Evolutionary conservation across 352 stramenopile species (phyloP).

Genomic region (Phytophthora sp.): DNA sequence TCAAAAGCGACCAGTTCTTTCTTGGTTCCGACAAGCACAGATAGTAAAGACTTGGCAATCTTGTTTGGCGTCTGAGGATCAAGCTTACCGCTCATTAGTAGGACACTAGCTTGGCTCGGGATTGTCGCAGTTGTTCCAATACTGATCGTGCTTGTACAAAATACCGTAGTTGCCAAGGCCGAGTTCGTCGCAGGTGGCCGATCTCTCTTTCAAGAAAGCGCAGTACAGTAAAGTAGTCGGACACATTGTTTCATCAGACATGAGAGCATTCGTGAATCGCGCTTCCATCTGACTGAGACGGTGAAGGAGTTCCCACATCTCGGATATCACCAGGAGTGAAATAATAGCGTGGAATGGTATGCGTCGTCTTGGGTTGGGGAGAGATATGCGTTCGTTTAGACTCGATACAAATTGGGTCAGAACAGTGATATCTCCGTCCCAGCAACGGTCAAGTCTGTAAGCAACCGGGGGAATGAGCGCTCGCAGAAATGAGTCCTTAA

Average conservation of each 20-base stretch:
- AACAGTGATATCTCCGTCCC: slow-evolving; percentile 12
- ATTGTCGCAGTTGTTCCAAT: slow-evolving; percentile 57
- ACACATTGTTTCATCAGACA: slow-evolving; percentile 12
- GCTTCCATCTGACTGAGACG: background rate
- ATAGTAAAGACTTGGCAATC: slow-evolving; percentile 37
- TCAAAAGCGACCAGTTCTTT: slow-evolving; percentile 54
- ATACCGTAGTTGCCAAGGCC: slow-evolving; percentile 23
- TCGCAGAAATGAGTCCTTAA: slow-evolving; percentile 22
- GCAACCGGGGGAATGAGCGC: slow-evolving; percentile 32
- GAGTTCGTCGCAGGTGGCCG: slow-evolving; percentile 20
- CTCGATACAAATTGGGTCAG: slow-evolving; percentile 14
- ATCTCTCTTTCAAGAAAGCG: slow-evolving; percentile 47
- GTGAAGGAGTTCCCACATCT: slow-evolving; percentile 45
- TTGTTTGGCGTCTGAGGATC: slow-evolving; percentile 51
- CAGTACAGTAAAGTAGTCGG: slow-evolving; percentile 42
- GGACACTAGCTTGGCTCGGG: slow-evolving; percentile 35
- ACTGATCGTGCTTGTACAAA: slow-evolving; percentile 51
- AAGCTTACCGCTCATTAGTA: slow-evolving; percentile 49
- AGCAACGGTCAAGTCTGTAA: slow-evolving; percentile 39
- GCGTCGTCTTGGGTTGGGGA: slow-evolving; percentile 8
- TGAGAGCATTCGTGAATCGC: slow-evolving; percentile 16
- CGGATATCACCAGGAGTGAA: slow-evolving; percentile 49
- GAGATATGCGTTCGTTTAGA: background rate
- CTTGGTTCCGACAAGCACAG: slow-evolving; percentile 26
- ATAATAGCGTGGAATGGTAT: slow-evolving; percentile 38